Base-by-base conservation (phyloP, 148 eudicot species). In the Euryodendron excelsum region DNA sequence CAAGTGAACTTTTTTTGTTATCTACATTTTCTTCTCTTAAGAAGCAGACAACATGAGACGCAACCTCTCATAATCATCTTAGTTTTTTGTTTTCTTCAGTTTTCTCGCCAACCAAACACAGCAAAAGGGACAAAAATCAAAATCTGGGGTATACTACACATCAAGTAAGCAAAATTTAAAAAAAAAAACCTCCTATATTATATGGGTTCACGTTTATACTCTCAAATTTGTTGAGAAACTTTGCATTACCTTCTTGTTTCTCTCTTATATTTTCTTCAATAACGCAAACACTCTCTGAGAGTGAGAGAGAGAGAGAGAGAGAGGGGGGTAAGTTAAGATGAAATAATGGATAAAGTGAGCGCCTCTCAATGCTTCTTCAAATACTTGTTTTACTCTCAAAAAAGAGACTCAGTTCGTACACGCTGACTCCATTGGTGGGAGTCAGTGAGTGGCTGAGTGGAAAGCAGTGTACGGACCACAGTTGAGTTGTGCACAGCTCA, bases 401-500 rank as follows among this genome's bases (percentile, higher is more conserved):
- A n/a, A n/a, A n/a, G n/a, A n/a, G n/a, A n/a, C n/a, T n/a, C n/a
- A n/a, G n/a, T n/a, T n/a, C n/a, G n/a, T n/a, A 50, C 37, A 31
- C 45, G 30, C 71, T 15, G 60, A 77, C 70, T 50, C 59, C 39
- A 63, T 77, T 77, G 72, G 60, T 18, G 30, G 58, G 14, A 9
- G 45, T 17, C n/a, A 41, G 30, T 17, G 36, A 23, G 28, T 36
- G 62, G 52, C 25, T 33, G 58, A n/a, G 45, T 1, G 3, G 20
- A 77, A 53, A 23, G 62, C n/a, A 75, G 50, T 33, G 79, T 75
- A 61, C 78, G 78, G 78, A 60, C 78, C 78, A 60, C 37, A 52
- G 64, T 2, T 78, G 80, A 78, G 80, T 37, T 78, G 80, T 44
- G 17, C 14, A 78, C 80, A 78, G 80, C 80, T 78, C 75, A 78